Conservation (phyloP, 352 stramenopile species). For the Globisporangium paddicum region DNA sequence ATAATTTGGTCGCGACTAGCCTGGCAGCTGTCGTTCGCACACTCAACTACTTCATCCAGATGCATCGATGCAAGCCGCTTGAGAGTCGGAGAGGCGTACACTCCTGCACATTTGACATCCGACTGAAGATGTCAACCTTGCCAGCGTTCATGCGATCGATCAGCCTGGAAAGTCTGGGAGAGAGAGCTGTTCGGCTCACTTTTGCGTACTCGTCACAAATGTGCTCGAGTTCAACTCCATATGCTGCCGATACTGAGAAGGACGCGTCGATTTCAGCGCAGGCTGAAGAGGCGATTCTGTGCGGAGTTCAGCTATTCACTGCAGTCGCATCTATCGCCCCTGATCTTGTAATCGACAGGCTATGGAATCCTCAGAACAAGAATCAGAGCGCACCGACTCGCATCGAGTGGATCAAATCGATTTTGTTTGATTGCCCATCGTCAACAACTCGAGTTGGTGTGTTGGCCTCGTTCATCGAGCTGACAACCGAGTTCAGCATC, state of each 20-base stretch:
- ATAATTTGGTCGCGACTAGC: constrained; percentile 41
- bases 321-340: not conserved
- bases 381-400: not conserved
- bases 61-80: constrained; percentile 3
- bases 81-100: not conserved
- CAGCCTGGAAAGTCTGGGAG: not conserved
- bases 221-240: not conserved
- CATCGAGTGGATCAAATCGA: not conserved
- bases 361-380: not conserved
- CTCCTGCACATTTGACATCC: constrained; percentile 22
- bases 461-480: not conserved
- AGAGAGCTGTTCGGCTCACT: constrained; percentile 2
- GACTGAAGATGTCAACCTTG: constrained; percentile 25
- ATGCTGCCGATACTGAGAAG: not conserved
- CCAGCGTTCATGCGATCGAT: constrained; percentile 31
- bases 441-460: not conserved
- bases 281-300: constrained; percentile 12
- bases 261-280: constrained; percentile 6
- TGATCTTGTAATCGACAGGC: not conserved
- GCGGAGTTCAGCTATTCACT: constrained; percentile 9
- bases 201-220: not conserved
- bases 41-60: constrained; percentile 39
- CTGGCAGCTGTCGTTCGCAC: constrained; percentile 44
- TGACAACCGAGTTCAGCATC: not conserved
- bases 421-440: constrained; percentile 7